phyloP scores from a whole-genome alignment of 2,329 filamentous ascomycete species.

The Rutstroemia sp. region DNA sequence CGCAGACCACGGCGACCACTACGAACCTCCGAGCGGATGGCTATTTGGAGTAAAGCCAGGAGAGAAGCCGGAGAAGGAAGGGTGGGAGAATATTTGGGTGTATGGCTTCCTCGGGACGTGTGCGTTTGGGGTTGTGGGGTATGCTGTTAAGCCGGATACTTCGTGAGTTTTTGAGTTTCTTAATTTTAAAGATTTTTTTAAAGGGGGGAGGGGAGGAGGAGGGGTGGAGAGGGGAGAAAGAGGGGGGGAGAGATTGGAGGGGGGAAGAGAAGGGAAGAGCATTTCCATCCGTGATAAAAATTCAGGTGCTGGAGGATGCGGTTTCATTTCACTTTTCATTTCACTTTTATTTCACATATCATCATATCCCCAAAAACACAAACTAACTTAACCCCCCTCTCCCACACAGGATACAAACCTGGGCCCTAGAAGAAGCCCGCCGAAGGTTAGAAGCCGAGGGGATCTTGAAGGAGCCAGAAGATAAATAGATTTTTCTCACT shows the following conservation, averaged over 20 bases:
- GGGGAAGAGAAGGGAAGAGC: background rate
- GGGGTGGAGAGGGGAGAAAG: background rate
- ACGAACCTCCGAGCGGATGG: constrained; percentile 86
- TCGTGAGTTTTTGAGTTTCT: too few relatives aligned
- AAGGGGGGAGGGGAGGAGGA: background rate
- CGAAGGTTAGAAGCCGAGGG: constrained; percentile 93
- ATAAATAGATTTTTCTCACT: constrained; percentile 11
- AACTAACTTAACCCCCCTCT: too few relatives aligned
- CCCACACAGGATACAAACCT: constrained; percentile 82
- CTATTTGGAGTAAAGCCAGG: constrained; percentile 90
- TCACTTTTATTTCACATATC: too few relatives aligned
- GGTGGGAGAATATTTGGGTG: constrained; percentile 85
- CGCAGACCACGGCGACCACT: constrained; percentile 44
- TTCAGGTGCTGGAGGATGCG: too few relatives aligned
- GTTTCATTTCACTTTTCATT: too few relatives aligned
- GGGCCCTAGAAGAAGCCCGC: constrained; percentile 95
- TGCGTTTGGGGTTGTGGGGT: constrained; percentile 65
- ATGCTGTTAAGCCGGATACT: constrained; percentile 97
- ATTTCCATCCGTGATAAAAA: too few relatives aligned
- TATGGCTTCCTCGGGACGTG: constrained; percentile 79
- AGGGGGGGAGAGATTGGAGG: background rate
- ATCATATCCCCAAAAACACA: too few relatives aligned
- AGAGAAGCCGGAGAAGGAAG: constrained; percentile 92
- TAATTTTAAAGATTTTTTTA: too few relatives aligned
- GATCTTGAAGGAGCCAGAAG: constrained; percentile 71